Conservation (phyloP, 352 stramenopile genomes). For the Hyaloperonospora brassicae region DNA sequence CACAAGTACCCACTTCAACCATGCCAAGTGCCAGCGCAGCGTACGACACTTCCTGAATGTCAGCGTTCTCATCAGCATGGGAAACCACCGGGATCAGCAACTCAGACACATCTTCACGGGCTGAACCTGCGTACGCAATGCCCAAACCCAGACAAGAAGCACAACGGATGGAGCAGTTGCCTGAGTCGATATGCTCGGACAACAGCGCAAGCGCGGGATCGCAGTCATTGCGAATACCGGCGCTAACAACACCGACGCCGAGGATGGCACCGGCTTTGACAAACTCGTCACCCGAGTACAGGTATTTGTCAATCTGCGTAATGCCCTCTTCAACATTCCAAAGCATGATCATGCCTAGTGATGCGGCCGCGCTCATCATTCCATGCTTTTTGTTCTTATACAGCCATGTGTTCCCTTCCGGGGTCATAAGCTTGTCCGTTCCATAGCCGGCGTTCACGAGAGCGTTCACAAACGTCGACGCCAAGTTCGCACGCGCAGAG, state of each 20-base stretch:
- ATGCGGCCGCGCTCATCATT: conserved; percentile 97
- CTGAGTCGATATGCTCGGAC: conserved; percentile 94
- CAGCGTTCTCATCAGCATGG: conserved; percentile 85
- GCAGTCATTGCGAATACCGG: conserved; percentile 93
- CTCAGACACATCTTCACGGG: conserved; percentile 95
- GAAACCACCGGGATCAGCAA: conserved; percentile 92
- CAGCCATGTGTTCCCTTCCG: conserved; percentile 94
- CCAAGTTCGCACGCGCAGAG: conserved; percentile 96
- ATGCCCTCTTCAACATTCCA: conserved; percentile 99
- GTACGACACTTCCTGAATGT: conserved; percentile 88
- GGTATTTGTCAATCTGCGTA: conserved; percentile 98
- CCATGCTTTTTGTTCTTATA: conserved; percentile 99
- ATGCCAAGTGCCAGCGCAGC: conserved; percentile 95
- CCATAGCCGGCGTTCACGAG: conserved; percentile 99
- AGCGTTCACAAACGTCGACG: conserved; percentile 98
- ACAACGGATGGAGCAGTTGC: conserved; percentile 91
- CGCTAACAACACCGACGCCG: conserved; percentile 93
- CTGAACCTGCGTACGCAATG: conserved; percentile 96
- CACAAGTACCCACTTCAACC: conserved; percentile 96
- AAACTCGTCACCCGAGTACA: conserved; percentile 97
- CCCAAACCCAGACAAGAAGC: conserved; percentile 93
- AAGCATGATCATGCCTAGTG: conserved; percentile 95
- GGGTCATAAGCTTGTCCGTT: conserved; percentile 93
- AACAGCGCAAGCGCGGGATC: conserved; percentile 96
- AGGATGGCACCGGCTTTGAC: conserved; percentile 97